These are phyloP conservation scores for Fusarium phyllophilum DNA, from an alignment of 2,329 filamentous ascomycete species.

Conservation along the genomic window DNA sequence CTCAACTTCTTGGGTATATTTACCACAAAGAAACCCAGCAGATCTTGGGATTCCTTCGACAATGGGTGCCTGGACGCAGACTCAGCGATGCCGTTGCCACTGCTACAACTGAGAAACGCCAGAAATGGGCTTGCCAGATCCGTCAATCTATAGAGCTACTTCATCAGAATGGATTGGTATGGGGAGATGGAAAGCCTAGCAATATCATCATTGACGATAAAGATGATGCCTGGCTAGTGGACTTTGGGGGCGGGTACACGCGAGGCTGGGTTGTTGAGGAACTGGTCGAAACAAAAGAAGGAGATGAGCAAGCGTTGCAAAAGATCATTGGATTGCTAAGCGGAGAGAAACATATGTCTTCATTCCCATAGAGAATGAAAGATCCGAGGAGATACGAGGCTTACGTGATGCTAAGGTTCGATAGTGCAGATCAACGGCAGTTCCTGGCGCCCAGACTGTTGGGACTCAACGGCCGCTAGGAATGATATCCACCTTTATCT, in stretches of 20 bases:
- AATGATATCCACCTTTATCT: too few species aligned
- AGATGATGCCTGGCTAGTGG: neutral
- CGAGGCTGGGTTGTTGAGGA: neutral
- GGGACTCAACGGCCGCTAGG: neutral
- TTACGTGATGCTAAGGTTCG: neutral
- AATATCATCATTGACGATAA: neutral
- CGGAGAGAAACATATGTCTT: fast-evolving
- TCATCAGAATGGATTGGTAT: neutral
- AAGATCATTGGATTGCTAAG: neutral
- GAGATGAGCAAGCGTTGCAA: neutral
- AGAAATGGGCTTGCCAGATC: neutral
- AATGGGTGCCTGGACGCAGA: neutral
- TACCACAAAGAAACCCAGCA: neutral
- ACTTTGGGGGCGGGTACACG: neutral
- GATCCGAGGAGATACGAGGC: neutral
- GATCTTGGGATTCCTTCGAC: neutral
- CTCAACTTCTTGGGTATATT: neutral
- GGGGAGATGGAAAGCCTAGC: neutral
- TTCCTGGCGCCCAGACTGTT: neutral
- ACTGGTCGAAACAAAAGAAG: fast-evolving
- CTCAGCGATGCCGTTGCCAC: neutral
- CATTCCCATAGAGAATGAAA: neutral
- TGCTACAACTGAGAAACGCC: too few species aligned
- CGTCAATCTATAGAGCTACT: fast-evolving
- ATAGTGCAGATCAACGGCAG: neutral